Evolutionary conservation across 495 filamentous ascomycete genomes (phyloP), one percentile per base, ranked within the genome.

Genomic region (Penicillium cataractarum): DNA sequence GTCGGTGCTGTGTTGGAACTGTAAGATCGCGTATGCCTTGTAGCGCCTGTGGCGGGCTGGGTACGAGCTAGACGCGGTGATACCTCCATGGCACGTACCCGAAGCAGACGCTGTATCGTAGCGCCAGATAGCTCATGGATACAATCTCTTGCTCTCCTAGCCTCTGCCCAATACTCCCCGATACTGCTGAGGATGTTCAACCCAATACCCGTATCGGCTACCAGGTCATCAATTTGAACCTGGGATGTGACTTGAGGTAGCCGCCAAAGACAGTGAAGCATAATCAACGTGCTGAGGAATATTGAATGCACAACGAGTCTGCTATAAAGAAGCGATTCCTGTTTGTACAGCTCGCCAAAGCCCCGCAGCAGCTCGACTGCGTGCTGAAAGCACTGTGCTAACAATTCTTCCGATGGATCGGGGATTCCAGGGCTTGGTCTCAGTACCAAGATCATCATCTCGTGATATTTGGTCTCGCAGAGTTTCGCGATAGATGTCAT

Each of bases 141-240:
- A 22, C 78, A 76, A 55, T 83, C 79, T 7, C 80, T 69, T 2
- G 77, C 78, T 35, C 77, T 58, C 51, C 74, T 75, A 12, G 80
- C 79, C 55, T 78, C 77, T 5, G 67, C 59, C 78, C 79, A 83
- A 63, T 82, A 72, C 29, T 83, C 79, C 10, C 77, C 80, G 21
- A 80, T 76, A 24, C 78, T 78, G 61, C 79, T 80, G 13, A 83
- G 74, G 19, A 82, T 74, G 35, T 75, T 78, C 55, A 75, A 65
- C 24, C 73, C 65, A n/a, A 71, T 72, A 31, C 71, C 68, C n/a
- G 76, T 66, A 50, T 78, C 73, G 3, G 68, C 62, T 3, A 75
- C 72, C 9, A 82, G 61, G 13, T 76, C 75, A 15, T 78, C 74
- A 31, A 80, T 71, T n/a, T 73, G 73, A 21, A 77, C 58, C 8